phyloP scores from a whole-genome alignment of 495 filamentous ascomycete genomes.

The Opeltia flavorubescens region DNA sequence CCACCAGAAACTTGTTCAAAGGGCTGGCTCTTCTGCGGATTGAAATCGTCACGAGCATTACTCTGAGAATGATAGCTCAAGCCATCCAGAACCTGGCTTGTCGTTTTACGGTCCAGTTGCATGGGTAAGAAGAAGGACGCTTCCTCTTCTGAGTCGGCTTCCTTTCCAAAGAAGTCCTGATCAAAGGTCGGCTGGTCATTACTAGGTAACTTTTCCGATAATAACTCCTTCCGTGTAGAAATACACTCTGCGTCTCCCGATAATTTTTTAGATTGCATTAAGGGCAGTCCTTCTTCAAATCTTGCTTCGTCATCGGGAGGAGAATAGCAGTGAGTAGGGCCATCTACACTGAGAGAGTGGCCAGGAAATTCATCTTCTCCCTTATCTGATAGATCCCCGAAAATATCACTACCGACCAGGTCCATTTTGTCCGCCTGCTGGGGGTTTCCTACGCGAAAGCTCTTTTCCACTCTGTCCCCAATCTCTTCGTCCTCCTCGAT shows the following conservation, averaged over 20 bases:
- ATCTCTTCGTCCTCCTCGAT: slow-evolving; percentile 25
- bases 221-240: neutral
- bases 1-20: neutral
- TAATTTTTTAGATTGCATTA: slow-evolving; percentile 24
- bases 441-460: neutral
- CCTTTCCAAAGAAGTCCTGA: slow-evolving; percentile 25
- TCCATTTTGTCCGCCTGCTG: slow-evolving; percentile 19
- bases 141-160: slow-evolving; percentile 31
- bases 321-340: slow-evolving; percentile 1
- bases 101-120: slow-evolving; percentile 41
- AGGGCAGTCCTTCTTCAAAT: slow-evolving; percentile 46
- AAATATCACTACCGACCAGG: slow-evolving; percentile 17
- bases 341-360: slow-evolving; percentile 1
- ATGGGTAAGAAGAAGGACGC: slow-evolving; percentile 6
- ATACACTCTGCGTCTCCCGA: neutral
- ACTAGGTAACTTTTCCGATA: too few species aligned
- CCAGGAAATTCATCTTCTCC: slow-evolving; percentile 12
- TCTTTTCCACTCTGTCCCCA: slow-evolving; percentile 7
- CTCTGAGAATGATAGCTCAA: slow-evolving; percentile 6
- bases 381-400: slow-evolving; percentile 18
- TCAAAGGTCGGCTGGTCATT: too few species aligned
- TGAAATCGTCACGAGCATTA: neutral
- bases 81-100: slow-evolving; percentile 38
- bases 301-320: slow-evolving; percentile 29
- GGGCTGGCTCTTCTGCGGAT: neutral